Evolutionary conservation across 768 basidiomycete genomes (phyloP), one percentile per base, ranked within the genome.

Genomic region (Pulveroboletus sp.): DNA sequence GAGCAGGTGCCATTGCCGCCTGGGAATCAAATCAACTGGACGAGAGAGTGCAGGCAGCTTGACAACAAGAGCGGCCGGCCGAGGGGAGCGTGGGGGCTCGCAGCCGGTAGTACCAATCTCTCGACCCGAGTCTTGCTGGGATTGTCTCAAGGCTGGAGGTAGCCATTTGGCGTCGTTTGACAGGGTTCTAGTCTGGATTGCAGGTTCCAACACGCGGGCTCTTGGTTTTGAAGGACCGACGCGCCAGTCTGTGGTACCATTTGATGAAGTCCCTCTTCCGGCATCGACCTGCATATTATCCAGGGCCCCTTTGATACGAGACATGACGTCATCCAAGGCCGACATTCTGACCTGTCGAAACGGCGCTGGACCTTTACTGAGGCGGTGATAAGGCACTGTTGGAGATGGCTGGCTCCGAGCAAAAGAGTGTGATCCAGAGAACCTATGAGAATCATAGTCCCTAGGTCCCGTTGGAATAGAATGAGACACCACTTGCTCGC

Each of bases 291-390:
- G 85, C 81, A 87, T 86, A 25, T 75, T 77, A 61, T 81, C 78
- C 47, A 93, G 60, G 13, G 84, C 90, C 27, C 87, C 90, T 60
- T 85, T 92, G 60, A 93, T 91, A 35, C 90, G 80, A 6, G 87
- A 88, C 79, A 93, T 90, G 23, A 82, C 79, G 61, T 93, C 88
- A 60, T 89, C 82, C 52, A 92, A 68, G 16, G 88, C 78, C 3
- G 87, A 84, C 81, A 90, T 88, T 25, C 77, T 68, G 17, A 72
- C 74, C 41, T 81, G 77, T 37, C 75, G 69, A 53, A 69, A 79
- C 5, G 68, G 60, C 8, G 63, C 47, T 11, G 55, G 50, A 11
- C 49, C 56, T 47, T 58, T 66, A 25, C 48, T 35, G 24, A 45
- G 50, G 31, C 65, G 67, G 34, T 68, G 60, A 4, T 58, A 47